Evolutionary conservation across 2,329 filamentous ascomycete species (phyloP).

Genomic region (Fusarium veterinarium): DNA sequence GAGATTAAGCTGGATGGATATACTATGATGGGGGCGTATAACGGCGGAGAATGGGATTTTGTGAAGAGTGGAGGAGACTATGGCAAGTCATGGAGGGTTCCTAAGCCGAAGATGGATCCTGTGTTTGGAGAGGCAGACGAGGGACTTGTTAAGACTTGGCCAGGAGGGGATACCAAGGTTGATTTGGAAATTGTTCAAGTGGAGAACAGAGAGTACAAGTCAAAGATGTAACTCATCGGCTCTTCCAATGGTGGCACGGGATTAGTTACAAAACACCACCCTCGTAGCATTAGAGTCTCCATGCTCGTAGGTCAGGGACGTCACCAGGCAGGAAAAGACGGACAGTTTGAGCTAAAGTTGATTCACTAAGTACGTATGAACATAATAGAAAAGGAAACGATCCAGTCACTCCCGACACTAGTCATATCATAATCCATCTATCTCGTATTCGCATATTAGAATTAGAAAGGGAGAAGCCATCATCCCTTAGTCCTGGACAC

Average conservation of each 20-base stretch:
- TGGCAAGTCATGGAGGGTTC: slow-evolving; percentile 35
- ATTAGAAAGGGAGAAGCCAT: not conserved
- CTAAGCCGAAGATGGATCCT: slow-evolving; percentile 31
- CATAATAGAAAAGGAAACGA: not conserved
- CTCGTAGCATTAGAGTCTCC: fast-evolving
- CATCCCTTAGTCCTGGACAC: slow-evolving; percentile 42
- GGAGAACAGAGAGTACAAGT: slow-evolving; percentile 5
- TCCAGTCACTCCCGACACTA: not conserved
- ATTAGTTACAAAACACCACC: fast-evolving
- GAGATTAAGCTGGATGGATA: slow-evolving; percentile 49
- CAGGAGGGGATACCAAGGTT: slow-evolving; percentile 3
- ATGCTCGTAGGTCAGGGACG: fast-evolving
- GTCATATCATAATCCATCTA: not conserved
- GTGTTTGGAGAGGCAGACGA: slow-evolving; percentile 20
- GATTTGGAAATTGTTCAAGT: slow-evolving; percentile 3
- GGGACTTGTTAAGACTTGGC: slow-evolving; percentile 27
- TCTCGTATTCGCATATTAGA: not conserved
- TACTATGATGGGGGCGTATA: slow-evolving; percentile 63
- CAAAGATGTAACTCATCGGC: not conserved
- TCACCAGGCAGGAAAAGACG: fast-evolving
- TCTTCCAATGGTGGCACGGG: fast-evolving
- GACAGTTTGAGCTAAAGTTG: fast-evolving
- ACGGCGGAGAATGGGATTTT: slow-evolving; percentile 37
- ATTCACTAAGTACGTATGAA: not conserved
- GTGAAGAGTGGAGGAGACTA: slow-evolving; percentile 34